A percentile compares a stretch with the other conserved stretches of the same genome.
Conservation (phyloP, 2,329 filamentous ascomycete species). For the Tolypocladium pustulatum region DNA sequence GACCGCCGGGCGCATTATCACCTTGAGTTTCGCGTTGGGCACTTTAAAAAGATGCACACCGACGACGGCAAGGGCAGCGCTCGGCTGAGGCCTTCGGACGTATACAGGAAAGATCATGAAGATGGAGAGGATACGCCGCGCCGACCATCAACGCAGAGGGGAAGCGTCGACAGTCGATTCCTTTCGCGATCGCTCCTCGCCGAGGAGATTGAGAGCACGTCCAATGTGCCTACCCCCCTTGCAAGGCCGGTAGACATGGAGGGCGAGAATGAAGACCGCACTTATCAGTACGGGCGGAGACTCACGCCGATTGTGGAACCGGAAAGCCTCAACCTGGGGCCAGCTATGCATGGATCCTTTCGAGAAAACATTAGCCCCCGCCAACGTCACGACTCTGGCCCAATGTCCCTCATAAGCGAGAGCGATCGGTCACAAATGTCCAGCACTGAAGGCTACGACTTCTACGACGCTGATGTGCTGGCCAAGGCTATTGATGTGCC, state of each 20-base stretch:
- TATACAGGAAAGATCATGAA: slow-evolving; percentile 15
- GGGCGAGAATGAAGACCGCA: slow-evolving; percentile 15
- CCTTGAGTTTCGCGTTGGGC: slow-evolving; percentile 35
- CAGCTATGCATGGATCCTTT: slow-evolving; percentile 28
- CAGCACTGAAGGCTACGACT: slow-evolving; percentile 53
- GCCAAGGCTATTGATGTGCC: slow-evolving; percentile 43
- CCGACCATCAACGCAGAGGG: slow-evolving; percentile 15
- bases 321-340: slow-evolving; percentile 39
- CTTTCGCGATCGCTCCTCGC: slow-evolving; percentile 35
- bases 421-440: slow-evolving; percentile 35
- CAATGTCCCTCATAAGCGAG: slow-evolving; percentile 36
- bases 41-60: slow-evolving; percentile 22
- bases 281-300: slow-evolving; percentile 22
- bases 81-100: slow-evolving; percentile 14
- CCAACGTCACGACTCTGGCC: slow-evolving; percentile 37
- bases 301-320: slow-evolving; percentile 40
- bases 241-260: slow-evolving; percentile 37
- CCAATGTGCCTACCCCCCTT: slow-evolving; percentile 50
- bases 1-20: slow-evolving; percentile 46
- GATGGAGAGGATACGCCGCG: slow-evolving; percentile 28
- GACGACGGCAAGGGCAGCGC: slow-evolving; percentile 18
- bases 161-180: slow-evolving; percentile 20
- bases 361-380: slow-evolving; percentile 21
- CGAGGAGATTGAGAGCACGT: slow-evolving; percentile 51
- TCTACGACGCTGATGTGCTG: slow-evolving; percentile 50